Evolutionary conservation across 441 rosid species (phyloP).

Genomic region (Corymbia citriodora): DNA sequence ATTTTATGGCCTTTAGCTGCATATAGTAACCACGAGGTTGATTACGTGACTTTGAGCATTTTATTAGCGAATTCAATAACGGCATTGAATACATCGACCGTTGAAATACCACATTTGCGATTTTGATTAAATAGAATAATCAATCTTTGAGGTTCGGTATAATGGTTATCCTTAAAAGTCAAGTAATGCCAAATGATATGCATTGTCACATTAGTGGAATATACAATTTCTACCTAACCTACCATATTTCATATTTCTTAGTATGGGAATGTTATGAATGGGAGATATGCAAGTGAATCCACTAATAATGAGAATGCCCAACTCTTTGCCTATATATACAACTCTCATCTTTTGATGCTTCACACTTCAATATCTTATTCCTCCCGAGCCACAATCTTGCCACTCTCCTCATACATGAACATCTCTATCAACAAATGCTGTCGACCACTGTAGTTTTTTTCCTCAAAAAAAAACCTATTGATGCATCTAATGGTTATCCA

Average conservation of each 20-base stretch:
- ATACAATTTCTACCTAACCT: background rate
- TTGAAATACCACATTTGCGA: fast-evolving
- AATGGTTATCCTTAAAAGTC: background rate
- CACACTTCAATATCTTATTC: background rate
- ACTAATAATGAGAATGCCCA: background rate
- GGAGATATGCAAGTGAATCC: background rate
- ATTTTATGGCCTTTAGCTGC: background rate
- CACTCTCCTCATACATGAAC: background rate
- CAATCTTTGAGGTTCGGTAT: background rate
- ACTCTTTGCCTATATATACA: background rate
- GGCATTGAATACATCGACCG: background rate
- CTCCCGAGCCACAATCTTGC: background rate
- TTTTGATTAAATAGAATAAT: background rate
- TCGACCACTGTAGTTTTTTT: background rate
- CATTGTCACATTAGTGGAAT: background rate
- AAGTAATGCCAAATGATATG: background rate
- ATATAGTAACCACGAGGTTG: background rate
- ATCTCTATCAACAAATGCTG: background rate
- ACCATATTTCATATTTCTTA: background rate
- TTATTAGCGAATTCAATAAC: background rate
- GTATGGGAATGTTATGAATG: background rate
- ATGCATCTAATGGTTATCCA: background rate
- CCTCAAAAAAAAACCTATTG: background rate
- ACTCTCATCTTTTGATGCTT: background rate
- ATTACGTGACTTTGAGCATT: background rate